Evolutionary conservation across 352 stramenopile genomes (phyloP), one percentile per base, ranked within the genome.

Genomic region (Globisporangium viniferum): DNA sequence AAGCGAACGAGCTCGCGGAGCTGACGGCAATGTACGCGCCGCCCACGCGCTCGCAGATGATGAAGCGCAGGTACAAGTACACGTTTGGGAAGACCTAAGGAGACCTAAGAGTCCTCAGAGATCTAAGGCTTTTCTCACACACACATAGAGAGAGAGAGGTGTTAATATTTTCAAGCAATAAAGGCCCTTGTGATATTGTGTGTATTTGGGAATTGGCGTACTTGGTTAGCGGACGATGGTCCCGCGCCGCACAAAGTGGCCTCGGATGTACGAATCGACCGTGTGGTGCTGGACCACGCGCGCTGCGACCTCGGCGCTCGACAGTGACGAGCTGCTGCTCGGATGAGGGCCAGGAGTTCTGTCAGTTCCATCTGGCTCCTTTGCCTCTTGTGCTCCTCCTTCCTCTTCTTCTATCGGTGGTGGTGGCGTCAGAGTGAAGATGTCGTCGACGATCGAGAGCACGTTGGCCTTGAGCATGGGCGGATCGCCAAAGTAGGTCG

Each of bases 401-500:
- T 41, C 14, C 0, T 59, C 29, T 39, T 59, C 27, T 75, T 67
- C 18, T 77, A 68, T 22, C 22, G 15, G 39, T 15, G 51, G 3
- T 35, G 15, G 12, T 20, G 6, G 18, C n/a, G 24, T 33, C 49
- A 3, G 27, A 31, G 53, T 54, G 33, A 74, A 76, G 2, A 77
- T 67, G 56, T 80, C 75, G 49, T 77, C 61, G 3, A 71, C 71
- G 33, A 85, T 71, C 0, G 57, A 59, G 7, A 70, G 48, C 5
- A 89, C 54, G 10, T 77, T 70, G 6, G 72, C 71, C 27, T 73
- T 68, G n/a, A 71, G 22, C 14, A 92, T 63, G 0, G 71, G 22
- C 5, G 75, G 81, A 56, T 92, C 82, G 14, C 84, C 82, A 66
- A 90, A 92, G 65, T 76, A 92, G 15, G 78, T 79, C 33, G 79